Base-by-base conservation (phyloP, 345 rosid species). In the Salix dunnii region DNA sequence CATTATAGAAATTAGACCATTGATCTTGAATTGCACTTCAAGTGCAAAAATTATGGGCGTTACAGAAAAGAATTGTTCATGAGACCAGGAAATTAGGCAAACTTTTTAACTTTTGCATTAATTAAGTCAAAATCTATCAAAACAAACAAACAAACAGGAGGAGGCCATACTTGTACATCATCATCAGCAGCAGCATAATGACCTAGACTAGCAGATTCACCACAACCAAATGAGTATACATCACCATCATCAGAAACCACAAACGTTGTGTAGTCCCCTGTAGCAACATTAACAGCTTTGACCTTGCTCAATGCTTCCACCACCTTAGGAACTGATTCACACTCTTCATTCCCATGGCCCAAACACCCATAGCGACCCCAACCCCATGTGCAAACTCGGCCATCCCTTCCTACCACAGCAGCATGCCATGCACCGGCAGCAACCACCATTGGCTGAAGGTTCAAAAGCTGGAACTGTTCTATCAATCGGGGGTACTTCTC, bases 401-500 rank as follows among this genome's bases (percentile, higher is more conserved):
- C 99, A 82, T 93, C 98, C 70, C 79, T 86, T 67, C 99, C 99
- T 12, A 96, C 89, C 60, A 89, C 98, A 65, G 99, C 99, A 36
- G 99, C 97, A 83, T 96, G 98, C 99, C 99, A 96, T 71, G 94
- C 91, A 74, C 98, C 99, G 14, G 99, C 98, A 33, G 99, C 89
- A 72, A 96, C 90, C 77, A 93, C 97, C 79, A 84, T 73, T 6
- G 99, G 99, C 72, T 96, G 93, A 78, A 96, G 88, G 77, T 89
- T 93, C 77, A 93, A 78, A 42, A 67, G 76, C 83, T 83, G 88
- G 74, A 96, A 90, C 78, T 93, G 91, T 84, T 93, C 92, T 21
- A 96, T 93, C 77, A 91, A 75, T 38, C 98, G 91, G 67, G 99
- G 99, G 78, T 92, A 70, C 86, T 89, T 96, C 88, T 93, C 98